Evolutionary conservation across 2,329 filamentous ascomycete species (phyloP), one percentile per base, ranked within the genome.

Genomic region (Alternaria sp.): DNA sequence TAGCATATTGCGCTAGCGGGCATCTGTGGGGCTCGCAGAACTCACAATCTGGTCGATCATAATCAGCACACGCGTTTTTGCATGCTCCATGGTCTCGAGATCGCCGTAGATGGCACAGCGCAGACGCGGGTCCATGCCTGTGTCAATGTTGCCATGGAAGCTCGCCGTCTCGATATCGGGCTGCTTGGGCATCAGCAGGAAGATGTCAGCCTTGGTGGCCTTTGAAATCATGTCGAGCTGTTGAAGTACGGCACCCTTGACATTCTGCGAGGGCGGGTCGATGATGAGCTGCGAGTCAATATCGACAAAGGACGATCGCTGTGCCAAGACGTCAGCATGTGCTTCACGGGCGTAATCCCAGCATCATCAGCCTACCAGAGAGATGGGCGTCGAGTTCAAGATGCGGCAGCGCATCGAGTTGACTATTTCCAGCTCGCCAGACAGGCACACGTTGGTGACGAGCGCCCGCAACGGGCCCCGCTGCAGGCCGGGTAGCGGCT

Each of bases 201-300:
- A 99, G 70, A 99, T 96, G 79, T 99, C 95, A 55, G 97, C 94
- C 53, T 95, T 95, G 63, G 94, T 97, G 75, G 91, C 96, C 68
- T 85, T 87, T 11, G 95, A 92, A 74, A 97, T 90, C 65, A 90
- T 89, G 79, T 98, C 93, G 70, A 99, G 86, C 72, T 94, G 92
- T 65, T 93, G 89, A 53, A 94, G 87, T 28, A 97, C 92, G 49
- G 88, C 86, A 65, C 89, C 86, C 76, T 92, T 89, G 62, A 97
- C 85, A 45, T 90, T 88, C 62, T 88, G 85, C 27, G 85, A 82
- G 60, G 84, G 82, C 53, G 89, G 88, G 67, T 97, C 93, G 77
- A 94, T 91, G 74, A 98, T 92, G 69, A 97, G 86, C 71, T 93
- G 90, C 72, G 93, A 93, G 77, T 97, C 93, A 71, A 99, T 91